Conservation (phyloP, 2,329 filamentous ascomycete genomes). For the Epichloe gansuensis region DNA sequence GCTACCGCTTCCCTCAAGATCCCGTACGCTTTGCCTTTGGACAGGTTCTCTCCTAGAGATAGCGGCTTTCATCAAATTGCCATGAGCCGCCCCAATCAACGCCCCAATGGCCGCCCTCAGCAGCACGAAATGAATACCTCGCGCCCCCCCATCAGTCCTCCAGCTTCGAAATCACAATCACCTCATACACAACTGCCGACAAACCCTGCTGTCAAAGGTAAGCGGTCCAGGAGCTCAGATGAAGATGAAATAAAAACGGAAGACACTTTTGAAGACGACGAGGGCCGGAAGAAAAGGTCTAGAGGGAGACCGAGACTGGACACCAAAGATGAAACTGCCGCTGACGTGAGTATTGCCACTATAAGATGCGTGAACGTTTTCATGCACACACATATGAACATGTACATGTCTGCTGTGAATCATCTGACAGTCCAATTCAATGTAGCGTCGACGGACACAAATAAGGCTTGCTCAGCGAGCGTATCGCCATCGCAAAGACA, state of each 20-base stretch:
- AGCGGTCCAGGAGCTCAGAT: slow-evolving; percentile 11
- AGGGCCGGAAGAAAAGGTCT: slow-evolving; percentile 42
- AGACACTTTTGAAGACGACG: slow-evolving; percentile 22
- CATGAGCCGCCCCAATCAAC: neutral
- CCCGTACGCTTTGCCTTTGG: neutral
- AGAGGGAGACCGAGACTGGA: slow-evolving; percentile 65
- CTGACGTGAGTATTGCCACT: slow-evolving; percentile 48
- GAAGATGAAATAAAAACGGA: neutral
- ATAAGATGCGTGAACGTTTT: neutral
- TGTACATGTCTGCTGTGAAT: neutral
- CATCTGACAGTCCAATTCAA: slow-evolving; percentile 1
- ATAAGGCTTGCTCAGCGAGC: slow-evolving; percentile 78
- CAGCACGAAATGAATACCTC: neutral
- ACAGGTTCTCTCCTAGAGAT: neutral
- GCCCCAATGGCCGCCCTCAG: neutral
- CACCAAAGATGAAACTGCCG: slow-evolving; percentile 63
- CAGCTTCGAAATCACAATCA: neutral
- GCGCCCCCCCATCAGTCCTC: neutral
- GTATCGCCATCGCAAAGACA: slow-evolving; percentile 76
- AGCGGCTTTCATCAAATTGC: neutral
- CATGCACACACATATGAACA: neutral
- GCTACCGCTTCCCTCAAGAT: neutral
- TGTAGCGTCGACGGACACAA: slow-evolving; percentile 67
- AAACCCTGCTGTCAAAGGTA: neutral
- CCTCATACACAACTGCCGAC: neutral